Percentiles rank a stretch among this genome's conserved stretches.
Conservation (phyloP, 1,284 basidiomycete species). For the Austropuccinia psidii region DNA sequence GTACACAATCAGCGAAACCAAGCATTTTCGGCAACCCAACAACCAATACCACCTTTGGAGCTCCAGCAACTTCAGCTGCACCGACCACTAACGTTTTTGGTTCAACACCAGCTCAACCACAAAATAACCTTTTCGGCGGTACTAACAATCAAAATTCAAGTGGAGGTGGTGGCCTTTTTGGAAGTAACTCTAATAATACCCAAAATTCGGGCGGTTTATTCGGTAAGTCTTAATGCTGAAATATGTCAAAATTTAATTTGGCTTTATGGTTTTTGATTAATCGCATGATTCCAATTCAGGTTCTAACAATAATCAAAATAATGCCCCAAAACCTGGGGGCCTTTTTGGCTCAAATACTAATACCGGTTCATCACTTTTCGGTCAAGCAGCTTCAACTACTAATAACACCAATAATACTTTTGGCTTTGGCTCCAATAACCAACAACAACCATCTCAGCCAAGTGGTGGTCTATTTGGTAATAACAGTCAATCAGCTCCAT, state of each 20-base stretch:
- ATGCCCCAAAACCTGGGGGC: constrained; percentile 27
- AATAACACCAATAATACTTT: constrained; percentile 4
- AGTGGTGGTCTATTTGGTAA: constrained; percentile 31
- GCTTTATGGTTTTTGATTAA: background rate
- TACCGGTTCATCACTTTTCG: constrained; percentile 23
- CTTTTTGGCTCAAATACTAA: constrained; percentile 23
- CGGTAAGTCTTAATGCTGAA: constrained; percentile 9
- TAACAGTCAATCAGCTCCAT: constrained; percentile 35
- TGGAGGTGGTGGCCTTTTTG: constrained; percentile 6
- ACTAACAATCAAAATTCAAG: constrained; percentile 24
- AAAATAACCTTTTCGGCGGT: constrained; percentile 32
- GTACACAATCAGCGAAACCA: constrained; percentile 25
- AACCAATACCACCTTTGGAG: constrained; percentile 21
- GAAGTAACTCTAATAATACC: constrained; percentile 7
- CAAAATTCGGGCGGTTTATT: constrained; percentile 26
- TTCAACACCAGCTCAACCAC: constrained; percentile 4
- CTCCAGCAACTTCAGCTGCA: background rate
- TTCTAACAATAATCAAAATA: constrained; percentile 34
- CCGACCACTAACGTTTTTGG: constrained; percentile 15
- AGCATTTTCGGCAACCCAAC: constrained; percentile 24
- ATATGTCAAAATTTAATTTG: background rate
- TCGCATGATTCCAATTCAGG: too few species aligned
- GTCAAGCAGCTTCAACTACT: constrained; percentile 11
- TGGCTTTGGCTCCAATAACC: constrained; percentile 31
- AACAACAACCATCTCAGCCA: background rate